phyloP scores from a whole-genome alignment of 192 early-diverging fungal species.

The Rhizophagus sp. region DNA sequence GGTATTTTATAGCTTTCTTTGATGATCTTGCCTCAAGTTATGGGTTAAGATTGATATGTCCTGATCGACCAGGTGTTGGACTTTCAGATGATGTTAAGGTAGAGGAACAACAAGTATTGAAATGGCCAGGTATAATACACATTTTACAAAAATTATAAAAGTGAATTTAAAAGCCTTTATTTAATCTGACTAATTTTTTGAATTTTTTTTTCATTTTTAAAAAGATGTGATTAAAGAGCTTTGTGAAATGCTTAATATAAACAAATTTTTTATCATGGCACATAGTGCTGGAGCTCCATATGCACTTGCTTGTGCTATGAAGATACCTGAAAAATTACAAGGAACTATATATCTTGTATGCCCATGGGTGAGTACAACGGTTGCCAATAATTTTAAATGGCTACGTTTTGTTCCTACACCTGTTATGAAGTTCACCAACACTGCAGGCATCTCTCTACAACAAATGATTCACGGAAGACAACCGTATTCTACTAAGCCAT shows the following conservation, averaged over 20 bases:
- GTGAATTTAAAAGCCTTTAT: not conserved
- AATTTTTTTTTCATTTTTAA: too few relatives aligned
- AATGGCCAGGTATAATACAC: not conserved
- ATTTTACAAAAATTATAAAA: not conserved
- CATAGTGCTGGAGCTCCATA: constrained; percentile 47
- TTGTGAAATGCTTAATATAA: constrained; percentile 45
- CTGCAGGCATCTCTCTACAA: constrained; percentile 33
- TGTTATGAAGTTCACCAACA: constrained; percentile 38
- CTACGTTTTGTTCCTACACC: constrained; percentile 44
- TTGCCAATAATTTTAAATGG: constrained; percentile 47
- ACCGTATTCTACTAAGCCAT: constrained; percentile 38
- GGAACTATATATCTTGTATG: constrained; percentile 47
- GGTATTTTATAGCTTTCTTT: constrained; percentile 46
- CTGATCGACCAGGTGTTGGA: constrained; percentile 46
- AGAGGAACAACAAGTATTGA: constrained; percentile 33
- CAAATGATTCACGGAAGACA: constrained; percentile 16
- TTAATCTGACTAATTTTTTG: too few relatives aligned
- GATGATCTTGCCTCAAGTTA: constrained; percentile 45
- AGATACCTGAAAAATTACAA: constrained; percentile 38
- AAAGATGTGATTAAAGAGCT: constrained; percentile 44
- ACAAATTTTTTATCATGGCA: constrained; percentile 48
- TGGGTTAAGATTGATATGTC: constrained; percentile 44
- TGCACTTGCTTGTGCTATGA: constrained; percentile 44
- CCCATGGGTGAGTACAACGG: constrained; percentile 43
- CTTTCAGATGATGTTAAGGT: constrained; percentile 39